Conservation (phyloP, 495 filamentous ascomycete genomes). For the Darksidea phi region DNA sequence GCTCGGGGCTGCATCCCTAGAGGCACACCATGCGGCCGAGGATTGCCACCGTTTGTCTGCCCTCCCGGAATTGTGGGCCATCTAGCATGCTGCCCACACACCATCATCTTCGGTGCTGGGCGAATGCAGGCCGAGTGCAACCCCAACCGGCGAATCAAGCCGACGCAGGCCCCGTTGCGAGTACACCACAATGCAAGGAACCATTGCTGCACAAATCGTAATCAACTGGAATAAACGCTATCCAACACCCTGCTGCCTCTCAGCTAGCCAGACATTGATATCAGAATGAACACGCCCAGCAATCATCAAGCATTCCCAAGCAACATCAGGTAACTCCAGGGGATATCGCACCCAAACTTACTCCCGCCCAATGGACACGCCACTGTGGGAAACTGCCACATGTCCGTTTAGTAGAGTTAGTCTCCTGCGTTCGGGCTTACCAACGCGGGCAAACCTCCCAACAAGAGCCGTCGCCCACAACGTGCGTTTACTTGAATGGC, state of each 20-base stretch:
- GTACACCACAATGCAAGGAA: slow-evolving; percentile 9
- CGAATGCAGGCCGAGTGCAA: neutral
- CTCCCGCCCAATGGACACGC: slow-evolving; percentile 7
- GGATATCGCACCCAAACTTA: slow-evolving; percentile 15
- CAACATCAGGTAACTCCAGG: neutral
- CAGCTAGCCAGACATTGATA: slow-evolving; percentile 9
- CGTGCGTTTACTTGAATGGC: slow-evolving; percentile 32
- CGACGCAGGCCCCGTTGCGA: neutral
- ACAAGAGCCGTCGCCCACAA: neutral
- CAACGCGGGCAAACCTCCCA: neutral
- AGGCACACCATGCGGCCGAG: neutral
- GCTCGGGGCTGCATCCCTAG: too few relatives aligned
- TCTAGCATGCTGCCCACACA: neutral
- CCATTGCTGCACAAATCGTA: slow-evolving; percentile 15
- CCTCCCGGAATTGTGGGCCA: neutral
- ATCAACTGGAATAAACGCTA: slow-evolving; percentile 2
- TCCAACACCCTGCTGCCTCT: neutral
- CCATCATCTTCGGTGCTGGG: neutral
- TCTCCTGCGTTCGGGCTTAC: neutral
- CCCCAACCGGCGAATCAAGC: neutral
- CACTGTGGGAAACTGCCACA: slow-evolving; percentile 1
- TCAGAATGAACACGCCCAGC: neutral
- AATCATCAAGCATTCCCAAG: neutral
- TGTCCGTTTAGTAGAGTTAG: neutral
- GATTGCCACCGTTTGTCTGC: neutral